phyloP scores from a whole-genome alignment of 208 protist genomes.

The Plasmodiophora brassicae region DNA sequence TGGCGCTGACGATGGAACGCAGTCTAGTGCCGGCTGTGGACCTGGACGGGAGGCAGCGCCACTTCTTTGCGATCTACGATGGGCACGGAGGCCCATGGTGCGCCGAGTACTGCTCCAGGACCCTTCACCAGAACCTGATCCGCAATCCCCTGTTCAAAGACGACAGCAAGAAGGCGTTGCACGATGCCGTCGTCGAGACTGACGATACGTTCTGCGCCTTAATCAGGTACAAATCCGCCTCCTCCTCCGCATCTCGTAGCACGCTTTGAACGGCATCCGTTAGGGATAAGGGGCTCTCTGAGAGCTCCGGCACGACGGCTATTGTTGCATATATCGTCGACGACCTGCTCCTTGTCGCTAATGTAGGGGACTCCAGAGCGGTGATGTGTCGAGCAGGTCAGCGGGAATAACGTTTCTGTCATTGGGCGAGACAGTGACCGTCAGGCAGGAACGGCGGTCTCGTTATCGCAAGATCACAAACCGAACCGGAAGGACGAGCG shows the following conservation, averaged over 20 bases:
- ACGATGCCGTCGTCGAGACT: not conserved
- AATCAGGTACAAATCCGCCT: not conserved
- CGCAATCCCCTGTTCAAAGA: not conserved
- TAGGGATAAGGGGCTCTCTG: not conserved
- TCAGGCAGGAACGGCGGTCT: not conserved
- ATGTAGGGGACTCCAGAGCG: constrained; percentile 46
- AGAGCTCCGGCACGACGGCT: constrained; percentile 36
- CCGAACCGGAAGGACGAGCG: not conserved
- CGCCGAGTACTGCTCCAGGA: constrained; percentile 30
- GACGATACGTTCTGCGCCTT: not conserved
- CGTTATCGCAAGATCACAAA: constrained; percentile 47
- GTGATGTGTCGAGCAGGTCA: constrained; percentile 44
- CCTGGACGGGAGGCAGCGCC: not conserved
- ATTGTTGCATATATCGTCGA: constrained; percentile 20
- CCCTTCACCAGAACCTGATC: constrained; percentile 3
- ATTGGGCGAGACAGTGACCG: not conserved
- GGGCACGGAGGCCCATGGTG: constrained; percentile 44
- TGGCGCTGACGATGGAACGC: not conserved
- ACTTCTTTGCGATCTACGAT: constrained; percentile 46
- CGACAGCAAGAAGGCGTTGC: not conserved
- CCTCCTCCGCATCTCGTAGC: not conserved
- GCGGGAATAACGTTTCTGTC: not conserved
- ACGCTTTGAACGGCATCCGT: not conserved
- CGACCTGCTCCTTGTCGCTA: constrained; percentile 39
- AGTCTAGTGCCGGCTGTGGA: not conserved